Base-by-base conservation (phyloP, 768 basidiomycete genomes). In the Phaeotremella skinneri region DNA sequence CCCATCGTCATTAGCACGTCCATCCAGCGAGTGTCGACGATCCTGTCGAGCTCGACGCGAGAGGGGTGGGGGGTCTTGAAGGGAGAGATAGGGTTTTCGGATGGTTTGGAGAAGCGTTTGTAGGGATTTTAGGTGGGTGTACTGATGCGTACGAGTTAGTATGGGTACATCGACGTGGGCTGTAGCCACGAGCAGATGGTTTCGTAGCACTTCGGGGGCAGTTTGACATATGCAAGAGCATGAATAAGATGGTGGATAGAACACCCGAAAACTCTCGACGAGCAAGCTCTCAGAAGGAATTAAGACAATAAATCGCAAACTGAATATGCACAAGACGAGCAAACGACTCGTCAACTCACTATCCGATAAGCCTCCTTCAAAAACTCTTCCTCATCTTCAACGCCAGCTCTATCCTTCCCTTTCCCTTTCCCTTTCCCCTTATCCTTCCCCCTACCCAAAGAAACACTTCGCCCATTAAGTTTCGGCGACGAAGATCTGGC, bases 81-180 rank as follows among this genome's bases (percentile, higher is more conserved):
- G 89, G 85, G 61, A 91, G 67, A 98, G 81, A 80, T 99, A 99
- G 27, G 93, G 85, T 55, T 87, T 85, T 14, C 92, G 85, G 58
- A 97, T 84, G 56, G 82, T 81, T 31, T 81, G 74, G 42, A 98
- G 82, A 83, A 93, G 76, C 4, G 32, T 47, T 20, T 61, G 43
- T 4, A 79, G 67, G 4, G 68, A 63, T 14, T 48, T 14, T 7
- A 76, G 64, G 61, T 76, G 75, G 13, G 57, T 56, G 55, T 76
- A 56, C 75, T 76, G 14, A 31, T 2, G 29, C 3, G n/a, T 56
- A 20, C 27, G 43, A 23, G 21, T 45, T 20, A 20, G 43, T 52
- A n/a, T n/a, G 21, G 16, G 31, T 52, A 37, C 9, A n/a, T n/a
- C n/a, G n/a, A n/a, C n/a, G n/a, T n/a, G n/a, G n/a, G n/a, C n/a